phyloP scores from a whole-genome alignment of 2,329 filamentous ascomycete genomes.

The Phialophora verrucosa region DNA sequence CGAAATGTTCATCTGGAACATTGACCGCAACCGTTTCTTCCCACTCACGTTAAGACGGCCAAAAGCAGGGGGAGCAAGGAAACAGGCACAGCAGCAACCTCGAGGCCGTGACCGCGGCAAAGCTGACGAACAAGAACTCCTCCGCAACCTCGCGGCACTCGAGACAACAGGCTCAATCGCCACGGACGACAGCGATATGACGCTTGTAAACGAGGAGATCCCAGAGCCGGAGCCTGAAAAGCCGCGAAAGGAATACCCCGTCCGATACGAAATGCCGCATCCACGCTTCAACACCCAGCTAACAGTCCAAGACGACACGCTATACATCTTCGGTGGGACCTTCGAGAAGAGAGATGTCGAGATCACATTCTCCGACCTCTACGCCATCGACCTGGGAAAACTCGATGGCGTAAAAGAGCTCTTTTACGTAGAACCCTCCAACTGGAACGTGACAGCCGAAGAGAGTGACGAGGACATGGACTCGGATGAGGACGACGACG shows the following conservation, averaged over 20 bases:
- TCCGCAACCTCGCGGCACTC: slow-evolving; percentile 83
- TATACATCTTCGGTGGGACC: slow-evolving; percentile 94
- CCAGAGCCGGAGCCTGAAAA: slow-evolving; percentile 61
- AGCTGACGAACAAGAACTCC: slow-evolving; percentile 88
- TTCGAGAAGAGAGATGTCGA: slow-evolving; percentile 95
- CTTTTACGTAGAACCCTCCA: slow-evolving; percentile 81
- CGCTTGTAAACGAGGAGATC: slow-evolving; percentile 52
- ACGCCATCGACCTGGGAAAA: slow-evolving; percentile 91
- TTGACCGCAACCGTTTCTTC: slow-evolving; percentile 95
- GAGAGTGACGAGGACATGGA: slow-evolving; percentile 57
- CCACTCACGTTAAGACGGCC: slow-evolving; percentile 77
- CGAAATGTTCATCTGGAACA: slow-evolving; percentile 87
- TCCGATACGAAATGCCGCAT: slow-evolving; percentile 84
- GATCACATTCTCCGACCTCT: slow-evolving; percentile 94
- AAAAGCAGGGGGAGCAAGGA: slow-evolving; percentile 69
- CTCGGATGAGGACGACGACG: background rate
- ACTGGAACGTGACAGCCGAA: slow-evolving; percentile 74
- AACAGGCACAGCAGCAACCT: slow-evolving; percentile 41
- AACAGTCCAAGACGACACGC: slow-evolving; percentile 85
- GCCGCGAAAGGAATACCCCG: slow-evolving; percentile 61
- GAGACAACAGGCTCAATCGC: slow-evolving; percentile 73
- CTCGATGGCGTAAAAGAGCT: slow-evolving; percentile 92
- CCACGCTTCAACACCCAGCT: slow-evolving; percentile 88
- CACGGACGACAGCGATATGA: slow-evolving; percentile 53
- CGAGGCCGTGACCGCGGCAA: slow-evolving; percentile 70